These are phyloP conservation scores for Xerophyta viscosa DNA, from an alignment of 106 monocot genomes.

Conservation along the genomic window DNA sequence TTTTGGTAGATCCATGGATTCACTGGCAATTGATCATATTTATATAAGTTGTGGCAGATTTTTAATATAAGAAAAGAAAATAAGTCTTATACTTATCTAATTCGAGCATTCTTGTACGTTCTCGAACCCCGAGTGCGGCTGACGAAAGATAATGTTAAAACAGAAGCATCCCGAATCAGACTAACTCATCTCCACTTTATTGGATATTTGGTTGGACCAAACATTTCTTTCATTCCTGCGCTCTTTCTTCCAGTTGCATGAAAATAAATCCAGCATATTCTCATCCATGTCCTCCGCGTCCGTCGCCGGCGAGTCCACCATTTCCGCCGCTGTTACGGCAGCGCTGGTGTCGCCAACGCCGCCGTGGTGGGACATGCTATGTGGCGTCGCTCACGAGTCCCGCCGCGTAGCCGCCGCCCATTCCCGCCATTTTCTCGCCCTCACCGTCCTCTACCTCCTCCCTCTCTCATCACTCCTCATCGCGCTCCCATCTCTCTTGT, in stretches of 20 bases:
- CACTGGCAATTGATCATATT: too few species aligned
- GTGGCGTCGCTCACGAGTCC: slow-evolving; percentile 16
- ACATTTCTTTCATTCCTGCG: background rate
- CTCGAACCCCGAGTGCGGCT: too few species aligned
- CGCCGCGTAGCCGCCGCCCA: slow-evolving; percentile 29
- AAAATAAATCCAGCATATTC: background rate
- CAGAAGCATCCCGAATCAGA: too few species aligned
- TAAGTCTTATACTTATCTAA: too few species aligned
- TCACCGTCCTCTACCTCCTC: slow-evolving; percentile 41
- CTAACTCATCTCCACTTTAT: background rate
- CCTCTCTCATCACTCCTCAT: slow-evolving; percentile 22
- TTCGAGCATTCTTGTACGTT: too few species aligned
- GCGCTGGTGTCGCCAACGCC: background rate
- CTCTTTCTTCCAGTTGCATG: background rate
- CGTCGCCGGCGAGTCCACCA: background rate
- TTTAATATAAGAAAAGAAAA: too few species aligned
- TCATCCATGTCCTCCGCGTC: background rate
- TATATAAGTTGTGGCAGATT: too few species aligned
- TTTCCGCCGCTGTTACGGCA: background rate
- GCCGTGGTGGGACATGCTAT: slow-evolving; percentile 23
- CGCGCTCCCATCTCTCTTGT: background rate
- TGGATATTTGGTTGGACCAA: background rate
- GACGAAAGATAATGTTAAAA: too few species aligned
- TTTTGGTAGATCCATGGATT: too few species aligned
- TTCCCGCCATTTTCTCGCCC: slow-evolving; percentile 43